A percentile compares a stretch with the other conserved stretches of the same genome.
Conservation (phyloP, 2,329 filamentous ascomycete genomes). For the Cladobotryum protrusum region DNA sequence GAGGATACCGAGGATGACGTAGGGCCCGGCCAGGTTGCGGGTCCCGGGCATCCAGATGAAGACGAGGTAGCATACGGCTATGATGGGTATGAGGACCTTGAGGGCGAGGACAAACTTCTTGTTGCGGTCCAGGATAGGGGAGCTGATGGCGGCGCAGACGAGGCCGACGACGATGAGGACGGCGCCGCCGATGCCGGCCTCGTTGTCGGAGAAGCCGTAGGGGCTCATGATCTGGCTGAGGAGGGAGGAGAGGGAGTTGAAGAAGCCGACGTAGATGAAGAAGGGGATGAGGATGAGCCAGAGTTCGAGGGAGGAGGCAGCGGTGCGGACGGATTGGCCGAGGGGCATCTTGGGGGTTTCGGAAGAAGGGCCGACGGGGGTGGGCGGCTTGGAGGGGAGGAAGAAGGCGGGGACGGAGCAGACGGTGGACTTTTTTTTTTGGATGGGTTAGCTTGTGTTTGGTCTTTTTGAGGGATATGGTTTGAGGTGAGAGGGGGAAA, state of each 20-base stretch:
- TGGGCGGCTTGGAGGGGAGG: constrained; percentile 69
- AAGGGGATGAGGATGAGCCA: constrained; percentile 81
- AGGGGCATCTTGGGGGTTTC: constrained; percentile 51
- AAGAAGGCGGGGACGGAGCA: constrained; percentile 72
- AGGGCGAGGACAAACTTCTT: constrained; percentile 72
- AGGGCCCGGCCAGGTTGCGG: constrained; percentile 59
- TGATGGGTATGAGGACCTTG: constrained; percentile 67
- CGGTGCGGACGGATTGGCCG: constrained; percentile 43
- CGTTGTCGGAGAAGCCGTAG: constrained; percentile 74
- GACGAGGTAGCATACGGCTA: constrained; percentile 65
- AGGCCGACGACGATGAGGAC: constrained; percentile 86
- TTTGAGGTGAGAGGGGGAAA: background rate
- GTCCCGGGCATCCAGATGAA: constrained; percentile 73
- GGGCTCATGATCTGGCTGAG: constrained; percentile 86
- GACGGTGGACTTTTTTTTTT: constrained; percentile 27
- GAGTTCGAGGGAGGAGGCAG: constrained; percentile 59
- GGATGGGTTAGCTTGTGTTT: background rate
- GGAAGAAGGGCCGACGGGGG: constrained; percentile 65
- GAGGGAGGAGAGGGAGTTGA: constrained; percentile 84
- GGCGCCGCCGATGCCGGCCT: constrained; percentile 85
- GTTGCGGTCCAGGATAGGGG: constrained; percentile 77
- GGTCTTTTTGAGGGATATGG: too few species aligned
- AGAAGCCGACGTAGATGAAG: constrained; percentile 78
- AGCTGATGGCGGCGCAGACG: constrained; percentile 65
- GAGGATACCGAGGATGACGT: constrained; percentile 66